Evolutionary conservation across 495 filamentous ascomycete genomes (phyloP), one percentile per base, ranked within the genome.

Genomic region (Penicillium longicatenatum): DNA sequence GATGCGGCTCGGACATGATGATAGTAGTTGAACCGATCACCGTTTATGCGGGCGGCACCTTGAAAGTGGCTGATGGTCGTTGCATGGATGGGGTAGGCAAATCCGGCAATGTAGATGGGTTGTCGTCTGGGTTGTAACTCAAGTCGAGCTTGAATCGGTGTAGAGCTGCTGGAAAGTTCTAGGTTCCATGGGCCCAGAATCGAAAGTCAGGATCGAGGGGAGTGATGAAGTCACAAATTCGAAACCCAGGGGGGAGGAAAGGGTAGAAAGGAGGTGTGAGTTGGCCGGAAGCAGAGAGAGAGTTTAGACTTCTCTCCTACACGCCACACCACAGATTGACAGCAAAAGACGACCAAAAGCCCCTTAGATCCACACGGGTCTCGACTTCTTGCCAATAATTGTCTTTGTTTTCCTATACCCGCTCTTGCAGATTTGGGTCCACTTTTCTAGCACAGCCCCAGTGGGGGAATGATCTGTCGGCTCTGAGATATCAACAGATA

Each of bases 1-100:
- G 46, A 59, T 58, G 60, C 48, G 67, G 58, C 26, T 76, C 66
- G 42, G 70, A 66, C 75, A 78, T 78, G 59, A 46, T 74, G 51
- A 33, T 17, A n/a, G 52, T 16, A 33, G 21, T 39, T 51, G 30
- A 61, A 33, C 57, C 52, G 41, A 57, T 47, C 53, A 58, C 58
- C 45, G 31, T 61, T 63, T 60, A 64, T 50, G 58, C 53, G 47
- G 48, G 35, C 51, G 52, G 43, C 37, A 58, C 39, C 37, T 54
- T 49, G 47, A 61, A n/a, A n/a, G 10, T 9, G 17, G 19, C 44
- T 21, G 29, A 39, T 31, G 39, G 16, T n/a, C 22, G 46, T 55
- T 37, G 60, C 65, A 65, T 65, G 41, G 50, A 43, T 41, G 55
- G 43, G 19, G 43, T 17, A 30, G 8, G 19, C 17, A 6, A 21